A percentile compares a stretch with the other conserved stretches of the same genome.
Conservation (phyloP, 306 rosid species). For the Lagenaria siceraria region DNA sequence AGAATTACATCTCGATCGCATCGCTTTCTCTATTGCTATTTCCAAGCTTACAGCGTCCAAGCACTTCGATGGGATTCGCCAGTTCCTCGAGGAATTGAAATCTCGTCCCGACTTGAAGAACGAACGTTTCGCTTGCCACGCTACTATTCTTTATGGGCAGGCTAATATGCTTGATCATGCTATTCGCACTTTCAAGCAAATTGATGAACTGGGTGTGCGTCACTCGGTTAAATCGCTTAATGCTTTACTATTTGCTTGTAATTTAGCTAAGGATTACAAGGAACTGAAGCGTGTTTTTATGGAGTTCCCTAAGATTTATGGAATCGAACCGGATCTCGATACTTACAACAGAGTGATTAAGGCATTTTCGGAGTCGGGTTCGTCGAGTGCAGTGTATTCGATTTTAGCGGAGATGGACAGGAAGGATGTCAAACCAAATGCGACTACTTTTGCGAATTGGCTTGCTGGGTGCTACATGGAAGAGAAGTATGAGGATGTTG, state of each 20-base stretch:
- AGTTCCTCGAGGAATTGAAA: conserved; percentile 35
- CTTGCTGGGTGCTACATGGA: conserved; percentile 53
- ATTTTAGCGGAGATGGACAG: conserved; percentile 63
- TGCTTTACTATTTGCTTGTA: conserved; percentile 43
- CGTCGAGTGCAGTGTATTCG: conserved; percentile 42
- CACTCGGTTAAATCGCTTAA: conserved; percentile 53
- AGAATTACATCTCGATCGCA: conserved; percentile 52
- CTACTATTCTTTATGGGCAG: conserved; percentile 64
- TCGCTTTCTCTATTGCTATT: conserved; percentile 50
- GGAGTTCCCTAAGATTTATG: conserved; percentile 45
- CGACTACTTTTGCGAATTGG: conserved; percentile 22
- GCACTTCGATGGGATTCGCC: conserved; percentile 44
- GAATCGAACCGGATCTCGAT: conserved; percentile 40
- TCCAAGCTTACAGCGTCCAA: conserved; percentile 41
- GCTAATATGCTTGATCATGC: conserved; percentile 63
- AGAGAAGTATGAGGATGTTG: conserved; percentile 54
- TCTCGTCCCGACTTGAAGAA: conserved; percentile 53
- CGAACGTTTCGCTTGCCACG: conserved; percentile 50
- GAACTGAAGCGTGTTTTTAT: conserved; percentile 46
- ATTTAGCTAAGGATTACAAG: conserved; percentile 41
- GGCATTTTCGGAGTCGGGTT: conserved; percentile 54
- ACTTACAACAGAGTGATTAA: conserved; percentile 50
- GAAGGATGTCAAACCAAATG: conserved; percentile 39
- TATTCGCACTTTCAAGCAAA: conserved; percentile 30
- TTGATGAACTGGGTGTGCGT: conserved; percentile 21